phyloP scores from a whole-genome alignment of 768 basidiomycete species.

The Mycena rosella region DNA sequence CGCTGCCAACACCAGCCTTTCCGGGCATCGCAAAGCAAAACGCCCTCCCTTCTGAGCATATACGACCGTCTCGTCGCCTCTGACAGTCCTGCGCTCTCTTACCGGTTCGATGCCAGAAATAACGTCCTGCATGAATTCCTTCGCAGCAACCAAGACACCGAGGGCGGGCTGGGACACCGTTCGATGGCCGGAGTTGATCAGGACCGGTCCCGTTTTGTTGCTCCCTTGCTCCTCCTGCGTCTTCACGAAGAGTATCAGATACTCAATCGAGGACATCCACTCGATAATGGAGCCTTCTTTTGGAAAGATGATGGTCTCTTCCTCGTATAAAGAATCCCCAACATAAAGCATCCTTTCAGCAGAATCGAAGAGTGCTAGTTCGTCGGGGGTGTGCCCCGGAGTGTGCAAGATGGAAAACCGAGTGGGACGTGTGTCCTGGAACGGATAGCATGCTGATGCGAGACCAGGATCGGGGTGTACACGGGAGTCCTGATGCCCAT shows the following conservation, averaged over 20 bases:
- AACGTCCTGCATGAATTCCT: slow-evolving; percentile 62
- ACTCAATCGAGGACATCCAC: slow-evolving; percentile 62
- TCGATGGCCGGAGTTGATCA: slow-evolving; percentile 65
- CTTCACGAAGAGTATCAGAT: slow-evolving; percentile 57
- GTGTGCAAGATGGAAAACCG: slow-evolving; percentile 64
- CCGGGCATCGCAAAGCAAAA: slow-evolving; percentile 64
- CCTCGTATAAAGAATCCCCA: slow-evolving; percentile 69
- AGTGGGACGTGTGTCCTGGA: slow-evolving; percentile 43
- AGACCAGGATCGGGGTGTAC: slow-evolving; percentile 62
- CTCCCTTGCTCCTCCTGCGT: no score
- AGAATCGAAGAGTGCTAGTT: slow-evolving; percentile 66
- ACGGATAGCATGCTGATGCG: slow-evolving; percentile 52
- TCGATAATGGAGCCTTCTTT: slow-evolving; percentile 63
- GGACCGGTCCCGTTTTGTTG: slow-evolving; percentile 42
- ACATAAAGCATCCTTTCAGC: slow-evolving; percentile 66
- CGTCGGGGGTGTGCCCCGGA: slow-evolving; percentile 71
- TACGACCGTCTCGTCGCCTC: slow-evolving; percentile 16
- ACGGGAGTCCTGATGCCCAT: slow-evolving; percentile 56
- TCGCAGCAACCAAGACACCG: slow-evolving; percentile 57
- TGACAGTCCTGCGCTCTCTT: slow-evolving; percentile 45
- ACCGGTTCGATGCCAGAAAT: slow-evolving; percentile 55
- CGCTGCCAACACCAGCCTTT: slow-evolving; percentile 58
- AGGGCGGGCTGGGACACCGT: slow-evolving; percentile 60
- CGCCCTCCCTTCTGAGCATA: slow-evolving; percentile 58
- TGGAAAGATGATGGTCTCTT: slow-evolving; percentile 68